Percentiles rank a stretch among this genome's conserved stretches.
Conservation (phyloP, 176 grass and related monocot species). For the Musa acuminata region DNA sequence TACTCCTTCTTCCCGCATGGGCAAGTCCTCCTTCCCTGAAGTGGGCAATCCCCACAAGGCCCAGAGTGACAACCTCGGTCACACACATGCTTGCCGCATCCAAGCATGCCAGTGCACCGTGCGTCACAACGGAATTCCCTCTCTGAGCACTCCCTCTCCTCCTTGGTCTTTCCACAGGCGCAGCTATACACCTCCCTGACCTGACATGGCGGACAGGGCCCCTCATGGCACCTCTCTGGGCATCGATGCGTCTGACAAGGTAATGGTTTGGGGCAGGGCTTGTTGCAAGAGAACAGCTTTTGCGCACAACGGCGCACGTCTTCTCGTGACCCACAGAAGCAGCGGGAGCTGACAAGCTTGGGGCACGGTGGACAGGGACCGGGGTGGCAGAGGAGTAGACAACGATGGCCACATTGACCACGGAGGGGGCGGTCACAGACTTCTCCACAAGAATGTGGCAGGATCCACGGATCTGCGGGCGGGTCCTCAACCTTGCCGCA, state of each 20-base stretch:
- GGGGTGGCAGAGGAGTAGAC: conserved; percentile 80
- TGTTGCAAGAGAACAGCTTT: conserved; percentile 58
- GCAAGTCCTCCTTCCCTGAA: conserved; percentile 67
- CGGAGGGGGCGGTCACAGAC: conserved; percentile 52
- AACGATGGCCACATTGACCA: conserved; percentile 52
- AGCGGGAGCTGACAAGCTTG: conserved; percentile 33
- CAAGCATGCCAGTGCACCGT: conserved; percentile 46
- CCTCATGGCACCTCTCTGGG: conserved; percentile 53
- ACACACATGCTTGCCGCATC: conserved; percentile 68
- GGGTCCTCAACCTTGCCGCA: conserved; percentile 71
- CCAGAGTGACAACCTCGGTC: conserved; percentile 80
- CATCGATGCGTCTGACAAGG: conserved; percentile 54
- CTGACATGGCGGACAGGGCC: conserved; percentile 48
- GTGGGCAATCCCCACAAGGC: conserved; percentile 61
- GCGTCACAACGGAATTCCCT: conserved; percentile 54
- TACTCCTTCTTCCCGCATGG: conserved; percentile 84
- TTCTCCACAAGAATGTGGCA: conserved; percentile 76
- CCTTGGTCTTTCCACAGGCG: conserved; percentile 42
- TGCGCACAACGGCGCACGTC: conserved; percentile 65
- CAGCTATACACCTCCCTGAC: conserved; percentile 49
- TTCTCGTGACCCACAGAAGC: conserved; percentile 56
- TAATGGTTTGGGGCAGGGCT: conserved; percentile 45
- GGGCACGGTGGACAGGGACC: conserved; percentile 90
- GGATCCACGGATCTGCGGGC: conserved; percentile 68
- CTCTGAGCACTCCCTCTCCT: conserved; percentile 53